Conservation (phyloP, 768 basidiomycete species). For the Auriculariales sp. region DNA sequence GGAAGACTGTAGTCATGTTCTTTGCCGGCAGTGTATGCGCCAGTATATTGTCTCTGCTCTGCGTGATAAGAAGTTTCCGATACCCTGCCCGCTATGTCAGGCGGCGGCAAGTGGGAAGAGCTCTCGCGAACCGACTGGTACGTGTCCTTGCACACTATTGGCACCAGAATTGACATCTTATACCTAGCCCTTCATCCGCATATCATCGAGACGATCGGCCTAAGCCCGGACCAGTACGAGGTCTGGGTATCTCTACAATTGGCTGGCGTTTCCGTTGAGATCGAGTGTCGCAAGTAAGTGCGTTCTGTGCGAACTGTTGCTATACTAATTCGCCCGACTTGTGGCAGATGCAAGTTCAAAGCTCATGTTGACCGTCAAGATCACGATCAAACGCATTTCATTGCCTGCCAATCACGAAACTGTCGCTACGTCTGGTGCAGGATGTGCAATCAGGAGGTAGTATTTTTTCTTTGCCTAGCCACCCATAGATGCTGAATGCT, state of each 20-base stretch:
- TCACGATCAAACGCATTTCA: slow-evolving; percentile 21
- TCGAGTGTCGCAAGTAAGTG: slow-evolving; percentile 37
- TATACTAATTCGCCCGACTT: not conserved
- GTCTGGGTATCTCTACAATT: slow-evolving; percentile 34
- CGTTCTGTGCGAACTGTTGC: not conserved
- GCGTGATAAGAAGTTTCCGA: slow-evolving; percentile 39
- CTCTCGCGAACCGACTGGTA: slow-evolving; percentile 21
- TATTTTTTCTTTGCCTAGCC: slow-evolving; percentile 15
- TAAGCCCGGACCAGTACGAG: slow-evolving; percentile 26
- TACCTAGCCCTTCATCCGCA: slow-evolving; percentile 23
- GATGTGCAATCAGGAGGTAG: slow-evolving; percentile 32
- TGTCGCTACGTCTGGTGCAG: slow-evolving; percentile 50
- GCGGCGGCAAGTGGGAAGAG: slow-evolving; percentile 12
- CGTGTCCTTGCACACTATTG: slow-evolving; percentile 5
- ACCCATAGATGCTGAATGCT: slow-evolving; percentile 15
- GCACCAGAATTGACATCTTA: not conserved
- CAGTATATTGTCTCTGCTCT: slow-evolving; percentile 30
- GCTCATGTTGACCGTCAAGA: slow-evolving; percentile 37
- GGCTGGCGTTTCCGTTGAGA: slow-evolving; percentile 24
- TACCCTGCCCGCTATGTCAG: slow-evolving; percentile 45
- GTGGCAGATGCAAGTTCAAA: slow-evolving; percentile 31
- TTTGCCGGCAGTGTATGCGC: slow-evolving; percentile 40
- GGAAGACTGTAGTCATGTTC: slow-evolving; percentile 31
- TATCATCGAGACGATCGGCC: slow-evolving; percentile 29
- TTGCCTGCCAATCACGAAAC: slow-evolving; percentile 33